These are phyloP conservation scores for Ophiostoma perfectum DNA, from an alignment of 2,329 filamentous ascomycete species.

Conservation along the genomic window DNA sequence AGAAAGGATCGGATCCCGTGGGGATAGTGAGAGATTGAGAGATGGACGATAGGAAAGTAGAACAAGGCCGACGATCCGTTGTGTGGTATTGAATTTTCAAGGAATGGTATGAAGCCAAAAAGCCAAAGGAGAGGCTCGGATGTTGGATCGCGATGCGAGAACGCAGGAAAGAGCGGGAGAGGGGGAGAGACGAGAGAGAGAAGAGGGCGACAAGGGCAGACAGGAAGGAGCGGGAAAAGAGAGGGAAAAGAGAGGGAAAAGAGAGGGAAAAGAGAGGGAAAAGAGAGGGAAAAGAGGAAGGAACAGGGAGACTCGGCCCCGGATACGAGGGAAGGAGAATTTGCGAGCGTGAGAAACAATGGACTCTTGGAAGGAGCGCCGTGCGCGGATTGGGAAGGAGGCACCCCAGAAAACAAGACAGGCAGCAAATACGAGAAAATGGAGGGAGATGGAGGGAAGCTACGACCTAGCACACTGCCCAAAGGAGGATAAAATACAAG, in stretches of 20 bases:
- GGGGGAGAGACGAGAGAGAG: background rate
- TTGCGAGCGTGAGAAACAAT: background rate
- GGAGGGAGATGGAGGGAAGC: conserved; percentile 9
- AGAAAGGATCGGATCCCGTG: background rate
- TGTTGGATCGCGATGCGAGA: no score
- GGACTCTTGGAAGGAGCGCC: background rate
- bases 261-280: background rate
- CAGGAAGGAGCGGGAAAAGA: background rate
- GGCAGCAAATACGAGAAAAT: conserved; percentile 14
- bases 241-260: background rate
- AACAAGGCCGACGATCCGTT: background rate
- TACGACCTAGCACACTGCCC: conserved; percentile 3
- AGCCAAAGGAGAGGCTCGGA: no score
- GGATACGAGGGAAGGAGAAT: background rate
- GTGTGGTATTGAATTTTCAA: background rate
- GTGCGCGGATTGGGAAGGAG: conserved; percentile 7
- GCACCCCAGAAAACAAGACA: background rate
- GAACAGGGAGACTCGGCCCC: background rate
- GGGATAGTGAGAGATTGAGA: background rate
- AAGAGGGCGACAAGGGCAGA: background rate
- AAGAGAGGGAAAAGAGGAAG: background rate
- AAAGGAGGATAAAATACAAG: background rate
- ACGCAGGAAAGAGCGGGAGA: background rate
- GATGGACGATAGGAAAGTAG: background rate
- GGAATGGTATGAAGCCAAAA: background rate